phyloP scores from a whole-genome alignment of 371 early-diverging fungal genomes.

The Rhizomucor miehei region DNA sequence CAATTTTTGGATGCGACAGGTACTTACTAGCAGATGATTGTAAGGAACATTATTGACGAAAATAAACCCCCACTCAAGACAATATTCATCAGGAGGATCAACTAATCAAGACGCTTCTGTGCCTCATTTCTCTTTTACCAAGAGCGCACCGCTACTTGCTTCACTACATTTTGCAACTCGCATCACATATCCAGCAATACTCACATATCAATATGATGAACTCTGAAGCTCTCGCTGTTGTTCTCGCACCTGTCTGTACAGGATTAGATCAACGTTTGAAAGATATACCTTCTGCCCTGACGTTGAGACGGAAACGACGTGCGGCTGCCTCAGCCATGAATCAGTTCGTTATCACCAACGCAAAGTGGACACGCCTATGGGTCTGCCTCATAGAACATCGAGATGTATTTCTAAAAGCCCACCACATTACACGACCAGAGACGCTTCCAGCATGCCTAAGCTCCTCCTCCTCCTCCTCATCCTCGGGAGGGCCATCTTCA shows the following conservation, averaged over 20 bases:
- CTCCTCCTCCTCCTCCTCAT: not conserved
- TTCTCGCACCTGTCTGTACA: slow-evolving; percentile 32
- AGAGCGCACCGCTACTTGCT: slow-evolving; percentile 32
- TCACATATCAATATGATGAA: slow-evolving; percentile 31
- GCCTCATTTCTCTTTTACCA: slow-evolving; percentile 26
- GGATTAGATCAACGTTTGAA: slow-evolving; percentile 33
- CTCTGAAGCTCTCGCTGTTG: slow-evolving; percentile 32
- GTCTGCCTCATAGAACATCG: slow-evolving; percentile 1
- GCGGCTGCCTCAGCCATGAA: slow-evolving; percentile 4
- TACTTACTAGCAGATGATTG: not conserved
- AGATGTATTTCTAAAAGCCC: not conserved
- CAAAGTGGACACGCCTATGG: slow-evolving; percentile 26
- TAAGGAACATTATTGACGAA: too few species aligned
- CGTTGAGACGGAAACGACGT: slow-evolving; percentile 1
- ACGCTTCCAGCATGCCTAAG: not conserved
- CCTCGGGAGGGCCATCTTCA: not conserved
- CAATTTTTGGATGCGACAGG: slow-evolving; percentile 20
- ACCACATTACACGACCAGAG: not conserved
- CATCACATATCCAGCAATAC: slow-evolving; percentile 26
- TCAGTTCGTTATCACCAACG: slow-evolving; percentile 16
- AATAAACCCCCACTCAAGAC: not conserved
- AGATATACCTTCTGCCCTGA: slow-evolving; percentile 12
- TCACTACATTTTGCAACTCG: slow-evolving; percentile 26
- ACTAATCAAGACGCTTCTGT: not conserved
- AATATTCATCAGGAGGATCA: not conserved